These are phyloP conservation scores for Sporothrix phasma DNA, from an alignment of 2,329 filamentous ascomycete species.

Conservation along the genomic window DNA sequence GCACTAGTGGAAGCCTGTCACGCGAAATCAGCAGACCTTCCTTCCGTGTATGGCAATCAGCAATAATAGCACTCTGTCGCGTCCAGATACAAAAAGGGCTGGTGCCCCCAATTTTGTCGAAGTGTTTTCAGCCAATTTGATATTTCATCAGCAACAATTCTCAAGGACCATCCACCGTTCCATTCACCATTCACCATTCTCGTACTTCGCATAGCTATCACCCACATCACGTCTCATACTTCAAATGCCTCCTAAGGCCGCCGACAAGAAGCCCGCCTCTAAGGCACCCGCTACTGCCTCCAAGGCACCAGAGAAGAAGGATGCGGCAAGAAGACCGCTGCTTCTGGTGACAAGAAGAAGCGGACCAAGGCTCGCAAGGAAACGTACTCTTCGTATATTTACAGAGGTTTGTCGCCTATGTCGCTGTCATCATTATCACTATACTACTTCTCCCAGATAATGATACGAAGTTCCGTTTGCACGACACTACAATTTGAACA, in stretches of 20 bases:
- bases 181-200: slow-evolving; percentile 16
- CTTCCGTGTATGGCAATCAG: slow-evolving; percentile 39
- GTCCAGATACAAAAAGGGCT: slow-evolving; percentile 53
- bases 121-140: slow-evolving; percentile 33
- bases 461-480: no score
- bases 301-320: slow-evolving; percentile 86
- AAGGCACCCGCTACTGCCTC: slow-evolving; percentile 77
- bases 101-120: slow-evolving; percentile 36
- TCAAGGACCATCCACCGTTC: slow-evolving; percentile 17
- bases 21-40: slow-evolving; percentile 20
- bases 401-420: slow-evolving; percentile 72
- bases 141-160: slow-evolving; percentile 21
- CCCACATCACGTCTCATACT: slow-evolving; percentile 13
- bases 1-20: slow-evolving; percentile 8
- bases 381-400: slow-evolving; percentile 99
- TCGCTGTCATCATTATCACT: not conserved
- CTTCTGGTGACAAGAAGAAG: slow-evolving; percentile 99
- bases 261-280: slow-evolving; percentile 97
- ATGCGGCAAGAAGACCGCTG: slow-evolving; percentile 99
- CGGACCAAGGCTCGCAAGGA: slow-evolving; percentile 99
- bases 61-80: slow-evolving; percentile 40
- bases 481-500: slow-evolving; percentile 22
- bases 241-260: slow-evolving; percentile 94
- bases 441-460: no score
- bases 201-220: slow-evolving; percentile 11